Evolutionary conservation across 495 filamentous ascomycete genomes (phyloP).

Genomic region (Aspergillus indologenus): DNA sequence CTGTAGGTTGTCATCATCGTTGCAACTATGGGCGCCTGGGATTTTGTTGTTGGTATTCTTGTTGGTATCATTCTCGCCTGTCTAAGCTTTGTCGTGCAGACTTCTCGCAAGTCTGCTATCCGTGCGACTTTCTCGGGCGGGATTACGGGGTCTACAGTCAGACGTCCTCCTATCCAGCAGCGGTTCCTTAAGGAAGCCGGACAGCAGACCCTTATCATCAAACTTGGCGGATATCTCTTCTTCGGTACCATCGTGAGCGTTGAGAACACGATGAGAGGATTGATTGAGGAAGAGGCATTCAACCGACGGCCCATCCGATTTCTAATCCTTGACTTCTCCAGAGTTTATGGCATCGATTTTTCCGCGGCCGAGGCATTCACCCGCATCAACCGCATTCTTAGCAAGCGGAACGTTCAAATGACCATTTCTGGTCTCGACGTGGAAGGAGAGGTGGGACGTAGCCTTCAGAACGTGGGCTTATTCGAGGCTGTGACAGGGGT

Average conservation of each 20-base stretch:
- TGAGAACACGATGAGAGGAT: slow-evolving; percentile 74
- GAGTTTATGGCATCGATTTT: slow-evolving; percentile 91
- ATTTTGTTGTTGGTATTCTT: slow-evolving; percentile 92
- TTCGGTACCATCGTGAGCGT: slow-evolving; percentile 96
- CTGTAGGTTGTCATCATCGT: slow-evolving; percentile 81
- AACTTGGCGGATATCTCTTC: slow-evolving; percentile 88
- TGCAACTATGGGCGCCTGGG: slow-evolving; percentile 90
- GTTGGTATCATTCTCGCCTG: slow-evolving; percentile 90
- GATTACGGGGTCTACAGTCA: slow-evolving; percentile 84
- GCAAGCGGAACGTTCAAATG: slow-evolving; percentile 68
- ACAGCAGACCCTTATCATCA: slow-evolving; percentile 81
- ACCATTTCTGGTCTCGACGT: slow-evolving; percentile 77
- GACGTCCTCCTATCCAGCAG: slow-evolving; percentile 84
- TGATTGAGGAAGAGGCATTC: slow-evolving; percentile 82
- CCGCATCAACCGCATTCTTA: slow-evolving; percentile 79
- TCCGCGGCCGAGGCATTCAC: slow-evolving; percentile 93
- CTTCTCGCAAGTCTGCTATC: slow-evolving; percentile 81
- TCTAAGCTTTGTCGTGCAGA: slow-evolving; percentile 84
- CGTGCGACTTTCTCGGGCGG: slow-evolving; percentile 82
- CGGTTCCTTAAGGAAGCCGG: slow-evolving; percentile 82
- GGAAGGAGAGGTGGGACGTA: slow-evolving; percentile 69
- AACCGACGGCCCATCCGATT: slow-evolving; percentile 74
- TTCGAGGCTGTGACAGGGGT: slow-evolving; percentile 65
- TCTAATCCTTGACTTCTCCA: slow-evolving; percentile 82
- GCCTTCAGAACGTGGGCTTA: slow-evolving; percentile 76